Conservation (phyloP, 257 asterid species). For the Coffea eugenioides region DNA sequence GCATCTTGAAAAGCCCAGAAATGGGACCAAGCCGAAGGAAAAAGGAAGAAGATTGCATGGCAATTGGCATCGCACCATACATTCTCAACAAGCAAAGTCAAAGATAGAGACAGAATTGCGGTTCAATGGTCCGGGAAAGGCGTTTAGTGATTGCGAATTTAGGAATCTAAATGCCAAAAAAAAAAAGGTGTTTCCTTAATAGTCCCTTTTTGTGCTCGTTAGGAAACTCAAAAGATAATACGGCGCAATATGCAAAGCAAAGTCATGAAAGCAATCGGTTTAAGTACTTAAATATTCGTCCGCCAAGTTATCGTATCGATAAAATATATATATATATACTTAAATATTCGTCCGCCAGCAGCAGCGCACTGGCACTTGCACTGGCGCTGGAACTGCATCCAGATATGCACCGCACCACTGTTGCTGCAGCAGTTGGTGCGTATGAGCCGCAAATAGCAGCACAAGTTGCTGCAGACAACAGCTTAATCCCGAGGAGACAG, state of each 20-base stretch:
- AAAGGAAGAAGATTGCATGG: conserved; percentile 8
- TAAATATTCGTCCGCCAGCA: not conserved
- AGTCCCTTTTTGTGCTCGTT: not conserved
- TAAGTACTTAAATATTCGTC: too few species aligned
- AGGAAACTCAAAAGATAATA: not conserved
- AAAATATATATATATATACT: too few species aligned
- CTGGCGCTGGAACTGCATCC: too few species aligned
- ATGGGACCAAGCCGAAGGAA: not conserved
- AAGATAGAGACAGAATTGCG: conserved; percentile 8
- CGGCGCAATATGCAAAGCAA: not conserved
- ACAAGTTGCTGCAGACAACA: not conserved
- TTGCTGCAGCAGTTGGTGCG: too few species aligned
- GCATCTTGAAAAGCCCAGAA: conserved; percentile 14
- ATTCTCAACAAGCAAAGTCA: conserved; percentile 37
- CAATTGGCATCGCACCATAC: conserved; percentile 26
- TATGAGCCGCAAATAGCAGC: not conserved
- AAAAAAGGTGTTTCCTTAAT: not conserved
- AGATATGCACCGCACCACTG: too few species aligned
- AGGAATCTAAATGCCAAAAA: conserved; percentile 22
- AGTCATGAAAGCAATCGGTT: not conserved
- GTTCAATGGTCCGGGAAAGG: not conserved
- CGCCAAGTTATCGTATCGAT: too few species aligned
- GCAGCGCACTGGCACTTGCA: not conserved
- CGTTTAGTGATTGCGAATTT: conserved; percentile 20
- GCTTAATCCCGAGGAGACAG: too few species aligned